Conservation (phyloP, 202 grass and related monocot species). For the Zizania palustris region DNA sequence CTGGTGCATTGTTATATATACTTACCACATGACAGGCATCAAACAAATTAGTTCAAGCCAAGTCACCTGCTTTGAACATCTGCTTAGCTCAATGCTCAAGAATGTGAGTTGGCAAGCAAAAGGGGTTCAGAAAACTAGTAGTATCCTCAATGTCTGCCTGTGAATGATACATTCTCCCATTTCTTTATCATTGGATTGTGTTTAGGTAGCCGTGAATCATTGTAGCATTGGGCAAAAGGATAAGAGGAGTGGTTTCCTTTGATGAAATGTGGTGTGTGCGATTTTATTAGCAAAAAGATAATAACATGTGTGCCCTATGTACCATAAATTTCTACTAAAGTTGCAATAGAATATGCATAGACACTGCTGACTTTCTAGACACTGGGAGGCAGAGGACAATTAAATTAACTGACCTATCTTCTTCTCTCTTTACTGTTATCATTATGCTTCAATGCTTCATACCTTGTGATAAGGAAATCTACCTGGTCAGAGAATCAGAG, state of each 20-base stretch:
- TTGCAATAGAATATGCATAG: constrained; percentile 37
- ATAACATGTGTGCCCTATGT: constrained; percentile 41
- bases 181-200: constrained; percentile 41
- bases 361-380: constrained; percentile 44
- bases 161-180: constrained; percentile 39
- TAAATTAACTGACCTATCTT: constrained; percentile 18
- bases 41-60: constrained; percentile 34
- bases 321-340: constrained; percentile 14
- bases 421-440: constrained; percentile 41
- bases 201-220: constrained; percentile 41
- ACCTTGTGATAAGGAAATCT: constrained; percentile 33
- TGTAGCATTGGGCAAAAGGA: constrained; percentile 9
- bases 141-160: constrained; percentile 12
- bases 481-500: constrained; percentile 28
- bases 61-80: constrained; percentile 56
- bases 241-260: constrained; percentile 29
- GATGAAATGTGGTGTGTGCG: constrained; percentile 31
- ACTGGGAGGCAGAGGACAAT: constrained; percentile 14
- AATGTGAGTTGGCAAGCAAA: constrained; percentile 47
- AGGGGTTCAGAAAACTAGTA: constrained; percentile 26
- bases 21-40: constrained; percentile 50
- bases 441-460: constrained; percentile 18
- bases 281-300: constrained; percentile 33
- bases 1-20: constrained; percentile 37
- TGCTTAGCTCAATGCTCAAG: constrained; percentile 44